Base-by-base conservation (phyloP, 106 monocot species). In the Platanthera zijinensis region DNA sequence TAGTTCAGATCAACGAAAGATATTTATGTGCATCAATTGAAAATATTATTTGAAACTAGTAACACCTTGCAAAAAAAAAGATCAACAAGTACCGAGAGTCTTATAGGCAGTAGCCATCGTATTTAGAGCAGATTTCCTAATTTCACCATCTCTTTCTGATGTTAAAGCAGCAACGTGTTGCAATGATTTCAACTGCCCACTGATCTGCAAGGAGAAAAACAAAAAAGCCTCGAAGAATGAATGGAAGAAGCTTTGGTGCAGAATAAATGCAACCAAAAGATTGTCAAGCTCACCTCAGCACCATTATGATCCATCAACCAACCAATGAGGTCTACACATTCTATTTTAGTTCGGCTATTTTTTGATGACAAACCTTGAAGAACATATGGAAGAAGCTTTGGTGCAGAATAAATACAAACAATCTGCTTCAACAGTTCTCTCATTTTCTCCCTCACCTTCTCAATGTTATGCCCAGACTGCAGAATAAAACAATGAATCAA, bases 401-500 rank as follows among this genome's bases (percentile, higher is more conserved):
- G 85, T 53, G 92, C 82, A 71, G 99, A 78, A 85, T 90, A 94
- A 25, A 99, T 81, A 49, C 50, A 78, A 61, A 90, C 92, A 80
- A 94, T 99, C 75, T 87, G 90, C 81, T 99, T 99, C 72, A 88
- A 85, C 51, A 99, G 80, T 76, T 94, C 94, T 61, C 94, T 89
- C 89, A 99, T 94, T 78, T 92, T 94, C 79, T 99, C 99, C 53
- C 94, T 83, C 18, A 99, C 80, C 84, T 94, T 99, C 78, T 99
- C 94, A 84, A 94, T 94, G 72, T 94, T 94, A 81, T 99, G 99
- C 28, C 99, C 99, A 87, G 88, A 99, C 99, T 99, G 90, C 78
- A 84, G 52, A 76, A 76, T 8, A 69, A 51, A 54, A 73, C 52
- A 0, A 66, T 71, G 50, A 64, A 73, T 10, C 22, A 51, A 76